These are phyloP conservation scores for Ambrosiella cleistominuta DNA, from an alignment of 2,329 filamentous ascomycete species.

Conservation along the genomic window DNA sequence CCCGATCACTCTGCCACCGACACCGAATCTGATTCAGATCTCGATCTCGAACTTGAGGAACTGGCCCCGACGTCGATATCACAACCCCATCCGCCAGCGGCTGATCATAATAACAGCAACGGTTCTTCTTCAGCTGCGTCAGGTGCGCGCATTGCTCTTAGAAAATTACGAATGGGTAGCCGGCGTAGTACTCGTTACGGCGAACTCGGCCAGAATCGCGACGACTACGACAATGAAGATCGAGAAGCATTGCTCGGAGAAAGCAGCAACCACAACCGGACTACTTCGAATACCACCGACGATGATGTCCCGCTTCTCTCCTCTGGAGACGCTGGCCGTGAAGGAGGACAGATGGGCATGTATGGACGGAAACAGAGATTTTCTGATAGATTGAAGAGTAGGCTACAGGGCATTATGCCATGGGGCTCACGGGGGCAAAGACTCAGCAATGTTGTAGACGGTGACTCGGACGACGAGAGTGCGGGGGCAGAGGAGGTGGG, in stretches of 20 bases:
- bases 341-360: neutral
- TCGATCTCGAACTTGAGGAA: conserved; percentile 62
- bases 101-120: conserved; percentile 18
- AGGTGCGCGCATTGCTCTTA: conserved; percentile 46
- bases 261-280: conserved; percentile 33
- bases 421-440: conserved; percentile 15
- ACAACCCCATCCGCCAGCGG: conserved; percentile 21
- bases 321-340: conserved; percentile 15
- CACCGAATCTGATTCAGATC: conserved; percentile 50
- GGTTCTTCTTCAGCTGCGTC: conserved; percentile 12
- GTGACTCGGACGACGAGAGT: conserved; percentile 31
- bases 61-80: conserved; percentile 42
- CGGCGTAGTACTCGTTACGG: conserved; percentile 39
- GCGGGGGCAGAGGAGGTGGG: conserved; percentile 44
- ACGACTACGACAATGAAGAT: conserved; percentile 43
- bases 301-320: conserved; percentile 61
- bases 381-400: conserved; percentile 15
- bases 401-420: conserved; percentile 52
- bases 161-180: conserved; percentile 50
- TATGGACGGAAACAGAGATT: neutral
- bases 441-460: conserved; percentile 18
- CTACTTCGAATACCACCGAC: conserved; percentile 42
- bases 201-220: conserved; percentile 38
- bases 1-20: conserved; percentile 36
- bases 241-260: conserved; percentile 49